Evolutionary conservation across 345 rosid genomes (phyloP), one percentile per base, ranked within the genome.

Genomic region (Alliaria petiolata): DNA sequence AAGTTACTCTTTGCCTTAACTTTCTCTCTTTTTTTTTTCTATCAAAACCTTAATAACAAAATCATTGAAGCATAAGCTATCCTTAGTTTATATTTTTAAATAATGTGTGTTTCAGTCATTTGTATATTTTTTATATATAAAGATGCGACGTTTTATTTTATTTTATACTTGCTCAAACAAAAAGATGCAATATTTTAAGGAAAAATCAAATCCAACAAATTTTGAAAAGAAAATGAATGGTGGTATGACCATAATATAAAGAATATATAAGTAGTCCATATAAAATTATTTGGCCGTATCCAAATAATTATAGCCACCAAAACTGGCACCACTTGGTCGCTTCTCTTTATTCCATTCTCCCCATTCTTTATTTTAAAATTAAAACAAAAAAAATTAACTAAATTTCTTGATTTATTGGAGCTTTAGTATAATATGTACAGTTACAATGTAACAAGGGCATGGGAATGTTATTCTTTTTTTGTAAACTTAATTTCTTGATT

Each of bases 251-350:
- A 68, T 53, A 17, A 64, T 68, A 28, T 51, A 68, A 42, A 67
- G 25, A 60, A 34, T 52, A 45, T 54, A 26, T 54, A 62, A 20
- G 15, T 61, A 43, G 7, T 44, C 44, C 57, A 38, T 55, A 69
- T 28, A 30, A 56, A 63, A 20, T 33, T 57, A 45, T 42, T 28
- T 77, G 55, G 47, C 61, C 3, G 6, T 39, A 51, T 20, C 38
- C 17, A 75, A 34, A 61, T 8, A 78, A 71, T 73, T 64, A 71
- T 54, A 64, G 72, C 89, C 85, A 81, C 87, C 67, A 82, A 69
- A 67, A 54, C 35, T 39, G 67, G 67, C 30, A 62, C 42, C 42
- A 10, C 62, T 68, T 54, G 62, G 76, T 68, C 83, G 76, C 67
- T 70, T 63, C 72, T 78, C 85, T 83, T 39, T 59, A 54, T 73